A percentile compares a stretch with the other conserved stretches of the same genome.
These are phyloP conservation scores for Carex scoparia DNA, from an alignment of 176 grass and related monocot species.

Conservation along the genomic window DNA sequence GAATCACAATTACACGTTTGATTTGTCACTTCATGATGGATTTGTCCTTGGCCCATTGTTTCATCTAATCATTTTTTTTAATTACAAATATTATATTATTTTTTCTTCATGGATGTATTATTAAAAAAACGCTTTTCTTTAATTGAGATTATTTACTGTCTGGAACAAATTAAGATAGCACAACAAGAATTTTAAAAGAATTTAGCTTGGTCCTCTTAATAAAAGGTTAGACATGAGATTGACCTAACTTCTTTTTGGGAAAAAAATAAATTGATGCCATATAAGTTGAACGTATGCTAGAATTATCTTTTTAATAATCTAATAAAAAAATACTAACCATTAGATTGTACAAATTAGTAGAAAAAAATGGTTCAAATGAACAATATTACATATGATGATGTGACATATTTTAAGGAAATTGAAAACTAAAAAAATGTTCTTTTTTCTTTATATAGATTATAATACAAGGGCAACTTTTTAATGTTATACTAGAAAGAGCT, in stretches of 20 bases:
- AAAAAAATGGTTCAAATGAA: too few relatives aligned
- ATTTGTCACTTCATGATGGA: not conserved
- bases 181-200: not conserved
- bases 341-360: too few relatives aligned
- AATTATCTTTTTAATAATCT: too few relatives aligned
- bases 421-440: too few relatives aligned
- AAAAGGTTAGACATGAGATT: not conserved
- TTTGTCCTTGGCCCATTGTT: not conserved
- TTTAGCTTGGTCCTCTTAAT: not conserved
- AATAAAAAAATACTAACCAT: too few relatives aligned
- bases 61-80: not conserved
- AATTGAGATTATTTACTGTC: not conserved
- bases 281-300: too few relatives aligned
- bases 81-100: not conserved
- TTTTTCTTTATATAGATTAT: too few relatives aligned
- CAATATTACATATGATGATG: too few relatives aligned
- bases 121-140: not conserved
- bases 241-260: not conserved
- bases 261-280: not conserved
- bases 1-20: not conserved
- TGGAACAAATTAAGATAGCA: not conserved
- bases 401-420: too few relatives aligned
- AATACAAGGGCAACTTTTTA: not conserved
- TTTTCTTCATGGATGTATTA: not conserved
- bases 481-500: not conserved